Conservation (phyloP, 2,329 filamentous ascomycete species). For the Aaosphaeria arxii region DNA sequence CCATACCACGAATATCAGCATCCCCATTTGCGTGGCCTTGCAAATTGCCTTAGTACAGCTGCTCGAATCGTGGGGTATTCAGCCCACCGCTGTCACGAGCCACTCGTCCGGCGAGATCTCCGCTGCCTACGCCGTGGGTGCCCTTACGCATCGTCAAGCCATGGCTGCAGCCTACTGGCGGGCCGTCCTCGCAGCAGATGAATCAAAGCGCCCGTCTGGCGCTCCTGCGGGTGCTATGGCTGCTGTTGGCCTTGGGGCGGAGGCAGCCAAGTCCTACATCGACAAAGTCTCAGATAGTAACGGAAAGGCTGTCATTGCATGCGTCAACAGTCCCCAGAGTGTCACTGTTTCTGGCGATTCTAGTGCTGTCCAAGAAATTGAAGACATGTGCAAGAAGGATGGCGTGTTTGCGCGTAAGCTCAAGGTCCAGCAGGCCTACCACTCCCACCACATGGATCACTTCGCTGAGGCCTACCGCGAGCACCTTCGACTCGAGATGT, state of each 20-base stretch:
- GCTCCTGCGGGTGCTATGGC: not conserved
- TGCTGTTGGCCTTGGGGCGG: not conserved
- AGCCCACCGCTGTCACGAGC: conserved; percentile 9
- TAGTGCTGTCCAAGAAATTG: not conserved
- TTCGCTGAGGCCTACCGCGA: conserved; percentile 2
- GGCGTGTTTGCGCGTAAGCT: conserved; percentile 1
- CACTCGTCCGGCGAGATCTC: conserved; percentile 24
- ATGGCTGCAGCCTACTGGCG: not conserved
- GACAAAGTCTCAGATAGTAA: not conserved
- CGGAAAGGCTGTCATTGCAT: not conserved
- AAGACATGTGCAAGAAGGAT: not conserved
- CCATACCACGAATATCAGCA: conserved; percentile 7
- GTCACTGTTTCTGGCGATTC: conserved; percentile 1
- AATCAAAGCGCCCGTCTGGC: not conserved
- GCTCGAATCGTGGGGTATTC: conserved; percentile 8
- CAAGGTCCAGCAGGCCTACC: conserved; percentile 5
- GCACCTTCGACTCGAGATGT: not conserved
- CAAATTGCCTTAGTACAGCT: conserved; percentile 15
- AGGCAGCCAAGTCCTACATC: not conserved
- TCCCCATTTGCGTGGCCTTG: conserved; percentile 11
- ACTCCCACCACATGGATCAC: conserved; percentile 36
- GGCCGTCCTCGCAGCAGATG: conserved; percentile 1
- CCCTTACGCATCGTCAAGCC: not conserved
- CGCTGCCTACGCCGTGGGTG: conserved; percentile 17
- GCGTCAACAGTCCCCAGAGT: conserved; percentile 1